A percentile compares a stretch with the other conserved stretches of the same genome.
phyloP scores from a whole-genome alignment of 768 basidiomycete genomes.

The Hygrocybe coccinea region DNA sequence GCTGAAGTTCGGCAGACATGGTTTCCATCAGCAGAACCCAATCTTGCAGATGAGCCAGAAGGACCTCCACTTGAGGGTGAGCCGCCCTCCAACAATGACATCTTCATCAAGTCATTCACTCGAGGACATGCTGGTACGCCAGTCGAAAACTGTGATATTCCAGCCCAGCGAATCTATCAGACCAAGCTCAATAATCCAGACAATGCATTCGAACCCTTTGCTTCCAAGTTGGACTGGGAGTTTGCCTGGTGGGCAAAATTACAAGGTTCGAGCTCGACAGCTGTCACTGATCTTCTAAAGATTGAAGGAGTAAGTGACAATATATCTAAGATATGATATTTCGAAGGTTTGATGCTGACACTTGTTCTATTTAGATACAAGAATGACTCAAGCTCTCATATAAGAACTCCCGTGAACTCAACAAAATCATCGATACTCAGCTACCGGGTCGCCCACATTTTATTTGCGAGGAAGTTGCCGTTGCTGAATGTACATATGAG shows the following conservation, averaged over 20 bases:
- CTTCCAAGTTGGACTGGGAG: not conserved
- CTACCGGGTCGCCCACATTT: slow-evolving; percentile 26
- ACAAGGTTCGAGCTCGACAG: not conserved
- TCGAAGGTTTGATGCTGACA: no score
- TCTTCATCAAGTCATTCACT: not conserved
- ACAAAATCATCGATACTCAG: slow-evolving; percentile 29
- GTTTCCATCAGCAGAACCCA: not conserved
- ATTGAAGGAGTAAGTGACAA: not conserved
- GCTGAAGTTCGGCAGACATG: not conserved
- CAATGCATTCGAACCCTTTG: not conserved
- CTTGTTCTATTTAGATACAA: not conserved
- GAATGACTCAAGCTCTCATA: slow-evolving; percentile 24
- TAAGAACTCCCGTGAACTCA: slow-evolving; percentile 27
- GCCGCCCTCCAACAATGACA: not conserved
- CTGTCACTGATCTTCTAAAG: not conserved
- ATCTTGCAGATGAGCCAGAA: not conserved
- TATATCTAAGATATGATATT: no score
- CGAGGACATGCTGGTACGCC: not conserved
- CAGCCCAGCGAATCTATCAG: not conserved
- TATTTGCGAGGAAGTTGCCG: slow-evolving; percentile 16
- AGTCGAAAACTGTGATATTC: not conserved
- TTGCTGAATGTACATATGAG: slow-evolving; percentile 21
- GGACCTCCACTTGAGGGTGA: not conserved
- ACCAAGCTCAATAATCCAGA: not conserved
- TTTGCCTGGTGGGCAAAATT: not conserved